Evolutionary conservation across 192 early-diverging fungal genomes (phyloP).

Genomic region (Gamsiella multidivaricata): DNA sequence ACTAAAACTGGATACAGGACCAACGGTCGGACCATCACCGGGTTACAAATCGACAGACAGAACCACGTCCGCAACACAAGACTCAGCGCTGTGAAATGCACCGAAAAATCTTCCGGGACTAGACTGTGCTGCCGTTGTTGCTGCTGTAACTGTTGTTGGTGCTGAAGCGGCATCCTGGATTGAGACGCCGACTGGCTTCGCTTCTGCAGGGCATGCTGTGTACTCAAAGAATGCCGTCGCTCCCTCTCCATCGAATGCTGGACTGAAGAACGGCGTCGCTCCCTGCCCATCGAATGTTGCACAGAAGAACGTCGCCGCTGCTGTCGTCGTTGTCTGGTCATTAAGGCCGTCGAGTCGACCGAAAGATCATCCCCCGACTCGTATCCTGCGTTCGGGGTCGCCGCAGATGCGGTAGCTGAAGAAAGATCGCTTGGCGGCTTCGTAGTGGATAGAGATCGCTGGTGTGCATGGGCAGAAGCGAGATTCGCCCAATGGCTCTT

Average conservation of each 20-base stretch:
- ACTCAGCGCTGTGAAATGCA: conserved; percentile 23
- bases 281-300: too few relatives aligned
- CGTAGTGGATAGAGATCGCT: too few relatives aligned
- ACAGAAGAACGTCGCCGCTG: too few relatives aligned
- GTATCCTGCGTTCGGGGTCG: too few relatives aligned
- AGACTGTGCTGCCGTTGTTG: neutral
- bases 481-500: conserved; percentile 21
- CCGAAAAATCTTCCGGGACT: conserved; percentile 19
- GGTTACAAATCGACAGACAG: conserved; percentile 31
- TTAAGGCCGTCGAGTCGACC: too few relatives aligned
- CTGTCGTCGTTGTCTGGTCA: too few relatives aligned
- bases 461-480: conserved; percentile 16
- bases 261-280: neutral
- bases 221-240: too few relatives aligned
- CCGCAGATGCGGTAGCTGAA: too few relatives aligned
- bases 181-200: neutral
- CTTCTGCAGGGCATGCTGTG: neutral
- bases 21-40: conserved; percentile 34
- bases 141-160: neutral
- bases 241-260: neutral
- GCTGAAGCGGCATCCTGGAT: neutral
- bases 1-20: conserved; percentile 38
- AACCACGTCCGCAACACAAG: conserved; percentile 20
- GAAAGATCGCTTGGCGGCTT: too few relatives aligned
- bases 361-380: too few relatives aligned